Evolutionary conservation across 805 yeast species (phyloP), one percentile per base, ranked within the genome.

Genomic region (Ogataea naganishii): DNA sequence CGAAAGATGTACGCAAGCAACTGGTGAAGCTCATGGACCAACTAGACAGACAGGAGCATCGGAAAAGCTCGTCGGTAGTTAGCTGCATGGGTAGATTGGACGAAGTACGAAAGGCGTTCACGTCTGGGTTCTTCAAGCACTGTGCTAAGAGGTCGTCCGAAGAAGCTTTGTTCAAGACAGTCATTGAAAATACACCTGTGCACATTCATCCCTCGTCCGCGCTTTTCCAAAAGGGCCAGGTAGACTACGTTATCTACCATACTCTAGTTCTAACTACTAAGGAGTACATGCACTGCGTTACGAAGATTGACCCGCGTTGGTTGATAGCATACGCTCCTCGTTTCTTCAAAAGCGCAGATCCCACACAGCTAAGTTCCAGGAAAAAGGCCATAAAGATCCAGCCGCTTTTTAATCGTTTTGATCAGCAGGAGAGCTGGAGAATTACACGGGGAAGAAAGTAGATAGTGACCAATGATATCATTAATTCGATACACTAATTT

Each of bases 271-370:
- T 85, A 40, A 89, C 98, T 0, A 71, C 81, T 11, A 76, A 77
- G 47, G 97, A 89, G 62, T 92, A 82, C 47, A 85, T 89, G 95
- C 81, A 92, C 33, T 85, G 85, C 43, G 77, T 80, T 18, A 80
- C 88, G 12, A 69, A 70, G n/a, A 73, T 92, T 20, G 86, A 85
- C 30, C 82, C 95, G 0, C 66, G 64, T 38, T 83, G 95, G 95
- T 59, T 89, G 19, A 57, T 73, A 27, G 71, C 79, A 52, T 54
- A 54, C 27, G 85, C 88, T 6, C 84, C 88, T 4, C 74, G 71
- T 25, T 85, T 78, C 53, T 89, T 80, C 64, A 72, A 72, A 46
- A 67, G 64, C 12, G 68, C 75, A 1, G 81, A 75, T 43, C 64
- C 69, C 2, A 51, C 60, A 30, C 60, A 55, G 38, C 40, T 62